A percentile compares a stretch with the other conserved stretches of the same genome.
These are phyloP conservation scores for Verbena officinalis DNA, from an alignment of 257 asterid genomes.

Conservation along the genomic window DNA sequence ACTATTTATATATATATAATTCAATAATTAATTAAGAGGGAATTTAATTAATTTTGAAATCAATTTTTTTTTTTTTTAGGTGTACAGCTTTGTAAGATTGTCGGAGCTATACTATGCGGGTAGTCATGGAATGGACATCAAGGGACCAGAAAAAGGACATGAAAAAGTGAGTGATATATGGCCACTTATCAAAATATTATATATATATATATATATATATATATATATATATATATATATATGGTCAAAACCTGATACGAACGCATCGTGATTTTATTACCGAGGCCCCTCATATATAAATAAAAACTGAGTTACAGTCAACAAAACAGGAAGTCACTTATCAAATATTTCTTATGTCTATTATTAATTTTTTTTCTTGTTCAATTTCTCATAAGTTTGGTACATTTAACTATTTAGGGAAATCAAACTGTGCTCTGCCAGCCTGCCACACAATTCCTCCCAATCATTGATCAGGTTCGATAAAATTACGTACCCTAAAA, in stretches of 20 bases:
- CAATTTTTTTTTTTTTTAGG: slow-evolving; percentile 37
- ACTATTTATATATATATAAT: no score
- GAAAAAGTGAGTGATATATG: slow-evolving; percentile 56
- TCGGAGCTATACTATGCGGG: slow-evolving; percentile 92
- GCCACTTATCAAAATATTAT: no score
- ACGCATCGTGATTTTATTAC: no score
- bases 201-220: no score
- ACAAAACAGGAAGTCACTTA: no score
- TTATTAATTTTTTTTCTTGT: slow-evolving; percentile 4
- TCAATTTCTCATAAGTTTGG: slow-evolving; percentile 5
- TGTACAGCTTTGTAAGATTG: slow-evolving; percentile 61
- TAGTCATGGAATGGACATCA: slow-evolving; percentile 97
- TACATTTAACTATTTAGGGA: slow-evolving; percentile 49
- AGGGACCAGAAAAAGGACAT: slow-evolving; percentile 72
- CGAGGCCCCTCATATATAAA: no score
- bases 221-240: no score
- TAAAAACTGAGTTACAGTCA: no score
- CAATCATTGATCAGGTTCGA: slow-evolving; percentile 78
- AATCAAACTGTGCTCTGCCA: slow-evolving; percentile 83
- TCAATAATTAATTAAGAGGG: no score
- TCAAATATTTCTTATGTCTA: not conserved
- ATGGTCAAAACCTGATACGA: no score
- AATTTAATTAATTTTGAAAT: no score
- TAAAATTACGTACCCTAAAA: not conserved
- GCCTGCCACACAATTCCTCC: slow-evolving; percentile 84